These are phyloP conservation scores for Taphrina deformans DNA, from an alignment of 1,139 yeast species.

Conservation along the genomic window DNA sequence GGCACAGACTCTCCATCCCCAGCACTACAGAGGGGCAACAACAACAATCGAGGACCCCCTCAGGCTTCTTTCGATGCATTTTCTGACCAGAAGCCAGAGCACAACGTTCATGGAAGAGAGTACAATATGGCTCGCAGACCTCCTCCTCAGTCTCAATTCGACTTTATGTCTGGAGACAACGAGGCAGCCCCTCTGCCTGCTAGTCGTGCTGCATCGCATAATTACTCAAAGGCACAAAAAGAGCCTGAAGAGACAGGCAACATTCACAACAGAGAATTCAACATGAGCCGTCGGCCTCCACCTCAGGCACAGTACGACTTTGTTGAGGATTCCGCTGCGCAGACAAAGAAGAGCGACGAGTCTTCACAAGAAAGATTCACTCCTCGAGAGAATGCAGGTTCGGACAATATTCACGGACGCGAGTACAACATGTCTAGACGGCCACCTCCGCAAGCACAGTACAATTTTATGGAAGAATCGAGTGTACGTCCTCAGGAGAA, in stretches of 20 bases:
- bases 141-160: conserved; percentile 16
- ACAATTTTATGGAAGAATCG: conserved; percentile 12
- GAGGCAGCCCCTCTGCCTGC: neutral
- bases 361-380: neutral
- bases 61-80: neutral
- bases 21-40: neutral
- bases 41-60: conserved; percentile 7
- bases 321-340: conserved; percentile 2
- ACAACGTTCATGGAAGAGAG: conserved; percentile 18
- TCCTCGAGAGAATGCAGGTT: conserved; percentile 1
- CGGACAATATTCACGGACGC: conserved; percentile 25
- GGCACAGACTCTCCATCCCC: conserved; percentile 10
- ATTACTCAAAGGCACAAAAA: conserved; percentile 16
- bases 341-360: neutral
- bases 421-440: conserved; percentile 25
- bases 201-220: conserved; percentile 11
- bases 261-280: neutral
- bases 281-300: conserved; percentile 17
- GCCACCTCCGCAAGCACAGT: conserved; percentile 28
- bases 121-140: conserved; percentile 14
- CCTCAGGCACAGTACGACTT: conserved; percentile 31
- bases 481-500: neutral
- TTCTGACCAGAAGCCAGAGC: conserved; percentile 6
- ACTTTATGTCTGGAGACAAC: conserved; percentile 14
- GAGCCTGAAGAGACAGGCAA: neutral